Evolutionary conservation across 2,329 filamentous ascomycete species (phyloP), one percentile per base, ranked within the genome.

Genomic region (Pezicula carpinea): DNA sequence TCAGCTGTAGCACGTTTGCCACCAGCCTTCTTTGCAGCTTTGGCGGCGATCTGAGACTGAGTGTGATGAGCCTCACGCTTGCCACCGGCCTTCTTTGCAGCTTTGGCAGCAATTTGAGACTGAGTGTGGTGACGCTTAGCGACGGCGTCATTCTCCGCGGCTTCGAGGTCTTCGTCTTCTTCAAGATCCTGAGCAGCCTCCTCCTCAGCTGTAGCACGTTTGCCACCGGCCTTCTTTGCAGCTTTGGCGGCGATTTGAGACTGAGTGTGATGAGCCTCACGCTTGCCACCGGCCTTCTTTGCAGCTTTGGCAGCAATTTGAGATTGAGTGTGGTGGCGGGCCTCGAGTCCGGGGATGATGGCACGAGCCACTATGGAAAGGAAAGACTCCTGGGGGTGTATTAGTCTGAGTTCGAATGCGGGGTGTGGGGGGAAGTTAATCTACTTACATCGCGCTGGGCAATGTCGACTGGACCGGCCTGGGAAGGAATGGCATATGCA

Each of bases 401-500:
- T 29, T 29, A 29, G 26, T 29, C 32, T 43, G 10, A 43, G 29
- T 19, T 31, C 8, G 23, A 33, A 17, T 2, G 13, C 29, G 10
- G 32, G 17, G 26, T 21, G 8, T 18, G n/a, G 19, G 18, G n/a
- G 14, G 7, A 19, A 18, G 19, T 14, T 13, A 43, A 17, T 26
- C 52, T 23, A 44, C 54, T 52, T 18, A 53, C 39, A 44, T 51
- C 49, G 38, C 45, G 51, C 39, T 46, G 50, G 5, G 44, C 48
- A 18, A 60, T 15, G 14, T 53, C 51, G 19, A 46, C 42, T 10
- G 52, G 29, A 18, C 48, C 42, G 19, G 48, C 35, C 14, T 33
- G 26, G 17, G 39, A 39, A 31, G 55, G 53, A 22, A 53, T 51
- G 18, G 48, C 48, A 46, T 50, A 47, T 13, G 52, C 58, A 13